Evolutionary conservation across 768 basidiomycete genomes (phyloP).

Genomic region (Tylopilus balloui): DNA sequence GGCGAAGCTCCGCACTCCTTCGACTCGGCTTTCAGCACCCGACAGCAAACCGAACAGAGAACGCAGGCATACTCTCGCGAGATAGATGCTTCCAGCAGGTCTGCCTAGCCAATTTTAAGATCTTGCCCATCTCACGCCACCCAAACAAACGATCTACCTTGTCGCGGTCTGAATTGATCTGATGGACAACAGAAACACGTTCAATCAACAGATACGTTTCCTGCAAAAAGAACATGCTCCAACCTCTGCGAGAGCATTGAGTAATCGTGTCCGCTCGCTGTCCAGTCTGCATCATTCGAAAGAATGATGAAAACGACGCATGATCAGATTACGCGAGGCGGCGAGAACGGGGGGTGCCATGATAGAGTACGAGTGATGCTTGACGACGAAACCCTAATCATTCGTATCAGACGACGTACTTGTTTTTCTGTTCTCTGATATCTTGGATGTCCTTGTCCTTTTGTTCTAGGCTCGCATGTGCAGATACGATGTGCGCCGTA

Average conservation of each 20-base stretch:
- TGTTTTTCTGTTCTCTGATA: constrained; percentile 78
- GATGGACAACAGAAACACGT: constrained; percentile 3
- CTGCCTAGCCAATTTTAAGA: constrained; percentile 41
- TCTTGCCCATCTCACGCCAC: constrained; percentile 3
- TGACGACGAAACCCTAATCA: background rate
- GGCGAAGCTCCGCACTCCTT: constrained; percentile 64
- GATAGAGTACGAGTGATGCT: background rate
- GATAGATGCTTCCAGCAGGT: constrained; percentile 62
- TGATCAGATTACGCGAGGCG: constrained; percentile 1
- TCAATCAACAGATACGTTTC: constrained; percentile 10
- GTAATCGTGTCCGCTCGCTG: constrained; percentile 65
- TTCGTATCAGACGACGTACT: constrained; percentile 45
- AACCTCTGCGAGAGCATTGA: constrained; percentile 69
- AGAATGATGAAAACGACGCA: constrained; percentile 14
- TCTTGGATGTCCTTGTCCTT: constrained; percentile 78
- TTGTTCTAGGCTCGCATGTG: constrained; percentile 73
- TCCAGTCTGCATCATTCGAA: constrained; percentile 49
- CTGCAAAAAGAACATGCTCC: constrained; percentile 17
- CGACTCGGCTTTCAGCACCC: constrained; percentile 9
- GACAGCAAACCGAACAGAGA: constrained; percentile 2
- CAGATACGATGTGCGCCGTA: constrained; percentile 82
- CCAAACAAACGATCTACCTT: constrained; percentile 38
- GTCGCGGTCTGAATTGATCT: constrained; percentile 83
- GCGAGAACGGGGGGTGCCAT: background rate
- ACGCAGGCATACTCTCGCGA: constrained; percentile 55